Base-by-base conservation (phyloP, 768 basidiomycete species). In the Termitomyces sp. region DNA sequence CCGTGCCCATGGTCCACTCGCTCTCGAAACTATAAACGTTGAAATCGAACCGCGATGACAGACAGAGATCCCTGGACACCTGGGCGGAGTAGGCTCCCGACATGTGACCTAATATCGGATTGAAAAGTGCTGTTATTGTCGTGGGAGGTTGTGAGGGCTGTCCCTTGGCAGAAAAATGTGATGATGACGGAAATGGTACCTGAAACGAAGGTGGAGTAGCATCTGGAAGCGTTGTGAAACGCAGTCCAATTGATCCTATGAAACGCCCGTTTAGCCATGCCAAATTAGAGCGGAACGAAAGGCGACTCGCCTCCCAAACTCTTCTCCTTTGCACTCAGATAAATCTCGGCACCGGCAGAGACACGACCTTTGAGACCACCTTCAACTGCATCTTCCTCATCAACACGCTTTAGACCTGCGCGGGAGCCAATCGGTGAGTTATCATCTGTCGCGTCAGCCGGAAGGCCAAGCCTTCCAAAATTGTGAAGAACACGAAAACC, bases 21-120 rank as follows among this genome's bases (percentile, higher is more conserved):
- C 93, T 95, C 65, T 96, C 93, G 71, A 94, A 98, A 72, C 92
- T 95, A 70, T 98, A 97, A 30, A 95, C 84, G 67, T 98, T 98
- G 75, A 98, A 94, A 69, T 98, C 94, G 68, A 95, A 98, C 22
- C 93, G 85, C 0, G 93, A 89, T 52, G 91, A 91, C 20, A 98
- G 70, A 0, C 93, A 86, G 44, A 98, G 83, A 69, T 96, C 91
- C 13, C 82, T 82, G 6, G 91, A 91, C 9, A 93, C 87, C 54
- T 88, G 89, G 2, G 95, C 93, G 0, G 93, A 88, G 69, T 98
- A 98, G 39, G 95, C 93, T 7, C 89, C 81, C 2, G 93, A 93
- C 49, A 98, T 79, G 68, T 98, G 95, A 0, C 96, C 96, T 59
- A 98, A 84, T 83, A 98, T 93, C 0, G 96, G 96, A 70, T 97